Percentiles rank a stretch among this genome's conserved stretches.
Conservation (phyloP, 768 basidiomycete genomes). For the Suillus tomentosus region DNA sequence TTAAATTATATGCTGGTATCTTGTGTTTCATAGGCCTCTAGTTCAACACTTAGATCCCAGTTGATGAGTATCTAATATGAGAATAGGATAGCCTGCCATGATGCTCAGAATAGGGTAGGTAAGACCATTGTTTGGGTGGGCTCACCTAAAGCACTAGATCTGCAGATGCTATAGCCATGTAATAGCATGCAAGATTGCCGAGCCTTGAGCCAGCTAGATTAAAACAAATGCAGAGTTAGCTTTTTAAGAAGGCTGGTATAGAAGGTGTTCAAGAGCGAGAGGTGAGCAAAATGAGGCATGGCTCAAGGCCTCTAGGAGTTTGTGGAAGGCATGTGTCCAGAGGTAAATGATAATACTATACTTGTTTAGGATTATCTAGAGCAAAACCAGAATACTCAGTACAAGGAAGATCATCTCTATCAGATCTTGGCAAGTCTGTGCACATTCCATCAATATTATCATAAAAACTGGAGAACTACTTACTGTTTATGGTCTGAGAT, state of each 20-base stretch:
- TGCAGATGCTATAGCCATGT: too few relatives aligned
- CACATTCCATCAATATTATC: neutral
- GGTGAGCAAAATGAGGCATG: constrained; percentile 65
- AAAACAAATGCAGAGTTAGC: constrained; percentile 64
- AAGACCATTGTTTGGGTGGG: too few relatives aligned
- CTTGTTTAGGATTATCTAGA: too few relatives aligned
- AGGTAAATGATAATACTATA: too few relatives aligned
- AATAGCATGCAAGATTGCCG: constrained; percentile 43
- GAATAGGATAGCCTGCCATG: neutral
- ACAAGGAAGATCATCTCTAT: too few relatives aligned
- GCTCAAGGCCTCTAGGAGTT: constrained; percentile 22
- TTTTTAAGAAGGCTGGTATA: constrained; percentile 91
- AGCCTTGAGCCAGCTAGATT: constrained; percentile 92
- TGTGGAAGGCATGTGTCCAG: too few relatives aligned
- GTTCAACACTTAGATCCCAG: neutral
- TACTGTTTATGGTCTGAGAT: neutral
- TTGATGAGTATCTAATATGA: neutral
- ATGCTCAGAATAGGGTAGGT: neutral
- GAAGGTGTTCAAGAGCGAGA: constrained; percentile 83
- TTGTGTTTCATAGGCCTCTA: neutral
- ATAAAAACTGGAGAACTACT: neutral
- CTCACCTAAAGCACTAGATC: too few relatives aligned
- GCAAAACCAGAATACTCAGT: too few relatives aligned
- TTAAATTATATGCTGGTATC: neutral
- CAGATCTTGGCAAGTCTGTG: neutral